Percentiles rank a stretch among this genome's conserved stretches.
Evolutionary conservation across 139 green algal species (phyloP).

Genomic region (Auxenochlorella protothecoides): DNA sequence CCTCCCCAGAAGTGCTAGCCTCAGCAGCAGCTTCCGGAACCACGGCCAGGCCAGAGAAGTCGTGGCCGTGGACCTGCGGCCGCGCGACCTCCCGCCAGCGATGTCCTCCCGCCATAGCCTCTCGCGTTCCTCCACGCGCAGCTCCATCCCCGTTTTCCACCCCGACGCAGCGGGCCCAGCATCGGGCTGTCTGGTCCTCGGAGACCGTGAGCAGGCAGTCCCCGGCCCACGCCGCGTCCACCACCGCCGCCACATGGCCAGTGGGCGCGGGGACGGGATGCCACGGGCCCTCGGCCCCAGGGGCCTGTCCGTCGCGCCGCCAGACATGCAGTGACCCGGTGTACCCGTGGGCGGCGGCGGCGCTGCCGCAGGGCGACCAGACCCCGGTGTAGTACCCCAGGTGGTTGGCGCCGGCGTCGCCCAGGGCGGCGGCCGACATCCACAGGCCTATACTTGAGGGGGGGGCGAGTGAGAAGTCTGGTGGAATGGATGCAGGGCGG

Average conservation of each 20-base stretch:
- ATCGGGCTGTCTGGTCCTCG: conserved; percentile 72
- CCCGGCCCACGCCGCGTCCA: conserved; percentile 64
- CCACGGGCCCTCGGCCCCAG: not conserved
- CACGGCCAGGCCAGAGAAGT: conserved; percentile 68
- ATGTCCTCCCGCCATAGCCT: not conserved
- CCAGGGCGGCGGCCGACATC: conserved; percentile 72
- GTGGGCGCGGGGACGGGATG: not conserved
- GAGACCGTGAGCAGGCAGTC: conserved; percentile 57
- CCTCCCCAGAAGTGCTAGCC: not conserved
- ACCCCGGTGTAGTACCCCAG: conserved; percentile 63
- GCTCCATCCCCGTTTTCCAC: not conserved
- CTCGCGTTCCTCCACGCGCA: not conserved
- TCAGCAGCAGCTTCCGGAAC: conserved; percentile 9
- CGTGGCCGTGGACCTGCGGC: conserved; percentile 91
- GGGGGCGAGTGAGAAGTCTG: too few species aligned
- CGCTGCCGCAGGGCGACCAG: conserved; percentile 41
- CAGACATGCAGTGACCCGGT: conserved; percentile 89
- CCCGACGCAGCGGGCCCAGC: conserved; percentile 12
- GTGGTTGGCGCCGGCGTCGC: conserved; percentile 64
- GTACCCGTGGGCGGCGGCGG: conserved; percentile 79
- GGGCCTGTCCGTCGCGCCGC: conserved; percentile 12
- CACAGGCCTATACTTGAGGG: conserved; percentile 49
- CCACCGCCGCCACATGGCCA: conserved; percentile 24
- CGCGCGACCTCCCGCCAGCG: conserved; percentile 87
- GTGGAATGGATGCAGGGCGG: too few species aligned